These are phyloP conservation scores for Kluyveromyces nonfermentans DNA, from an alignment of 805 yeast genomes.

Conservation along the genomic window DNA sequence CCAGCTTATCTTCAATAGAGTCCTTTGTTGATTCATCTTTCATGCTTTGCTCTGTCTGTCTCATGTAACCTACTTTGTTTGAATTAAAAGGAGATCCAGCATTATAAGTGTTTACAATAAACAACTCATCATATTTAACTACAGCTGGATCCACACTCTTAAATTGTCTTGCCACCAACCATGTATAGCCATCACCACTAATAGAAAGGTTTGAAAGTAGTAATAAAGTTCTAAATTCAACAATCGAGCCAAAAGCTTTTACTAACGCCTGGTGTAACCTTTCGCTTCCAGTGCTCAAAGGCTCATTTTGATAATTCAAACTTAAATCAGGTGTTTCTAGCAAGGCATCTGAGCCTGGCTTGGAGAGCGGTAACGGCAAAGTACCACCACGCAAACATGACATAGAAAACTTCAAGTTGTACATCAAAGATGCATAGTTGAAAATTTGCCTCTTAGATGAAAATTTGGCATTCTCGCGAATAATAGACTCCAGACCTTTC, in stretches of 20 bases:
- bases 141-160: constrained; percentile 8
- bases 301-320: constrained; percentile 22
- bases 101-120: constrained; percentile 75
- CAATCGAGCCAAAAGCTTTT: constrained; percentile 63
- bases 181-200: constrained; percentile 84
- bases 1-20: constrained; percentile 4
- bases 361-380: constrained; percentile 9
- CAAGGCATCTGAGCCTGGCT: constrained; percentile 25
- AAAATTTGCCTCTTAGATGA: constrained; percentile 26
- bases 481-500: constrained; percentile 18
- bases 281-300: constrained; percentile 26
- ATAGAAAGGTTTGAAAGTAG: constrained; percentile 59
- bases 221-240: constrained; percentile 64
- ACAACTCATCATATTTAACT: constrained; percentile 39
- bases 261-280: constrained; percentile 40
- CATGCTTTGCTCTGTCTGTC: constrained; percentile 13
- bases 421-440: constrained; percentile 33
- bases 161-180: constrained; percentile 60
- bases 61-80: constrained; percentile 40
- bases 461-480: constrained; percentile 24
- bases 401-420: constrained; percentile 32
- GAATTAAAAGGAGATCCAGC: constrained; percentile 74
- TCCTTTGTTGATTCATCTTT: constrained; percentile 2
- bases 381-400: constrained; percentile 25
- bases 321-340: constrained; percentile 36